Evolutionary conservation across 176 grass and related monocot species (phyloP).

Genomic region (Aegilops longissima): DNA sequence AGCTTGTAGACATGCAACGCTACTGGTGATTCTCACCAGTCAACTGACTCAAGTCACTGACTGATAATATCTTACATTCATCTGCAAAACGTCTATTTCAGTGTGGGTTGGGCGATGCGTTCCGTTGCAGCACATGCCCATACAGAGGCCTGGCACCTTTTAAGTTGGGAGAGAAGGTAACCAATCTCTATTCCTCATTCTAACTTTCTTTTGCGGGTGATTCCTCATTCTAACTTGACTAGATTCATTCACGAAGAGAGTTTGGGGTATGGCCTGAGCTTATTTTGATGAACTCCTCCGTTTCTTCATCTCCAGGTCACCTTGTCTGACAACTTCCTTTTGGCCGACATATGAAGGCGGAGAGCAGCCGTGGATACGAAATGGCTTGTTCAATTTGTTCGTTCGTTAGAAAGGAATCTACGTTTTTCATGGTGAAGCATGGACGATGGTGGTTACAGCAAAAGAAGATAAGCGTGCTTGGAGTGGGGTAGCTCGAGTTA

Average conservation of each 20-base stretch:
- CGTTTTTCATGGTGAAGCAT: too few relatives aligned
- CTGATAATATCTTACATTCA: background rate
- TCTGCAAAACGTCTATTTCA: conserved; percentile 30
- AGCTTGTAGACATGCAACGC: background rate
- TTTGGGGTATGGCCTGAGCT: background rate
- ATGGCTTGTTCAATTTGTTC: background rate
- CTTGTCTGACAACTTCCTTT: conserved; percentile 53
- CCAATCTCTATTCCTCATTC: background rate
- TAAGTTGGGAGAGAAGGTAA: conserved; percentile 84
- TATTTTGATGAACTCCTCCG: background rate
- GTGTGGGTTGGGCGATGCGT: conserved; percentile 90
- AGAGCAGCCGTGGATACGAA: background rate
- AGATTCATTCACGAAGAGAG: background rate
- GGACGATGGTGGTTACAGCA: too few relatives aligned
- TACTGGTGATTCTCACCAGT: background rate
- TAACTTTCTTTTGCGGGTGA: too few relatives aligned
- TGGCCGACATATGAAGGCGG: conserved; percentile 42
- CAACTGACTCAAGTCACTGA: background rate
- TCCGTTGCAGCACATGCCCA: conserved; percentile 73
- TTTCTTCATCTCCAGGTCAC: conserved; percentile 36
- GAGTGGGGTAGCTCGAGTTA: too few relatives aligned
- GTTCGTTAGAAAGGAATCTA: too few relatives aligned
- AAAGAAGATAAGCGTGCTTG: too few relatives aligned
- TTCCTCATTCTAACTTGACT: background rate
- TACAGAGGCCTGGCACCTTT: conserved; percentile 76